Evolutionary conservation across 306 rosid genomes (phyloP).

Genomic region (Senna siamea): DNA sequence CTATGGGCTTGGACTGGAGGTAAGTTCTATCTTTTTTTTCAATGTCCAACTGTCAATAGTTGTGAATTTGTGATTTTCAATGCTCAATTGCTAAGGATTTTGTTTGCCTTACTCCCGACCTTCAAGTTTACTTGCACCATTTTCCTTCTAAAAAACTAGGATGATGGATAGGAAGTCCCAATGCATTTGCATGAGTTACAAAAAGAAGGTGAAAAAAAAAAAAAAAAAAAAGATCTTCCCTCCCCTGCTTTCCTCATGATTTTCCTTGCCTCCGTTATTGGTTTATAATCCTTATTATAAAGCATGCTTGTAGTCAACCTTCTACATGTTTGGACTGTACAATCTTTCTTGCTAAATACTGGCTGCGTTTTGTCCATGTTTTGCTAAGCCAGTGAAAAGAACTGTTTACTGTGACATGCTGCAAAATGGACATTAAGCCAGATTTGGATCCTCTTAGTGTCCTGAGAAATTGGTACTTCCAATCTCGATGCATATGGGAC

Average conservation of each 20-base stretch:
- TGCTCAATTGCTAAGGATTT: conserved; percentile 25
- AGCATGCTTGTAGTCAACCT: conserved; percentile 4
- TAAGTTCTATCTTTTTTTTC: conserved; percentile 35
- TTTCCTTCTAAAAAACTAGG: conserved; percentile 23
- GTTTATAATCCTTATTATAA: neutral
- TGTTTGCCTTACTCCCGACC: conserved; percentile 7
- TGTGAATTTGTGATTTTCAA: conserved; percentile 16
- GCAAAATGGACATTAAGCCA: neutral
- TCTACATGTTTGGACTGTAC: conserved; percentile 11
- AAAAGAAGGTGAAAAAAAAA: too few relatives aligned
- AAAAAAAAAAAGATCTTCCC: neutral
- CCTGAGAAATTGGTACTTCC: too few relatives aligned
- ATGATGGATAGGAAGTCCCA: conserved; percentile 3
- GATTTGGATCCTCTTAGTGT: too few relatives aligned
- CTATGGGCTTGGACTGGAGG: conserved; percentile 48
- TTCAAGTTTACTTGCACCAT: neutral
- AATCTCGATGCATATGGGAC: too few relatives aligned
- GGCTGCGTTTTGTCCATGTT: conserved; percentile 20
- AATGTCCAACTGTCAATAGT: neutral
- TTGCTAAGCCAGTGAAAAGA: neutral
- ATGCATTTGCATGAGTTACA: too few relatives aligned
- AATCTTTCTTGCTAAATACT: conserved; percentile 11
- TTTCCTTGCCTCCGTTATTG: neutral
- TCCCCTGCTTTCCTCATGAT: neutral
- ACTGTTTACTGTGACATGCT: conserved; percentile 8